Percentiles rank a stretch among this genome's conserved stretches.
Conservation (phyloP, 495 filamentous ascomycete genomes). For the Aspergillus funiculosus region DNA sequence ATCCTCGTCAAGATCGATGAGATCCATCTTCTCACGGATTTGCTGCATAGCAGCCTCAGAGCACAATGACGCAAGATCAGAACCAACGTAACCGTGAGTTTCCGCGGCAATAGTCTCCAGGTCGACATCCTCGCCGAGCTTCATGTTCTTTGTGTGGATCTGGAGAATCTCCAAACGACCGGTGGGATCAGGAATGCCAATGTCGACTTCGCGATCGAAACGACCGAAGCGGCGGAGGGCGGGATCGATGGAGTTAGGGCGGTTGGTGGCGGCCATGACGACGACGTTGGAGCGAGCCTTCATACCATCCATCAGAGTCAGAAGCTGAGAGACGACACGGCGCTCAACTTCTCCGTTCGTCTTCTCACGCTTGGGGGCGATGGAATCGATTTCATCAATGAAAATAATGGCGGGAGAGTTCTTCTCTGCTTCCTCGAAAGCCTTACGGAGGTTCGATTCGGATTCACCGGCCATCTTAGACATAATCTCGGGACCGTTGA, state of each 20-base stretch:
- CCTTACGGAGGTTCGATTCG: constrained; percentile 94
- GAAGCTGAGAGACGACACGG: constrained; percentile 93
- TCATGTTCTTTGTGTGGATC: constrained; percentile 99
- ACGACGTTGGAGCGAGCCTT: constrained; percentile 97
- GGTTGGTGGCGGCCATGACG: constrained; percentile 97
- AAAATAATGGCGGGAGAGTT: constrained; percentile 99
- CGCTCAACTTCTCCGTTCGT: constrained; percentile 99
- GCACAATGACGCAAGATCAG: constrained; percentile 97
- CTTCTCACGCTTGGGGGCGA: constrained; percentile 99
- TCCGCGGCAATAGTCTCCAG: constrained; percentile 94
- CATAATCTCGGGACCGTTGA: constrained; percentile 99
- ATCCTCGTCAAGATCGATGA: constrained; percentile 98
- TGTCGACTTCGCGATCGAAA: constrained; percentile 98
- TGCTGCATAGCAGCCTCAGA: constrained; percentile 99
- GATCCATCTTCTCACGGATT: constrained; percentile 99
- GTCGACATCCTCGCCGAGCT: constrained; percentile 93
- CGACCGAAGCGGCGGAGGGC: constrained; percentile 90
- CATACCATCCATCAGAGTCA: constrained; percentile 99
- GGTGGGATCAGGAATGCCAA: constrained; percentile 95
- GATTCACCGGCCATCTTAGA: constrained; percentile 99
- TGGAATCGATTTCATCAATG: constrained; percentile 98
- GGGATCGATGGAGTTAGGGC: constrained; percentile 93
- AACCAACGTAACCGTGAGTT: constrained; percentile 98
- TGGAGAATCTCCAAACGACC: constrained; percentile 97
- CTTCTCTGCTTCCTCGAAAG: constrained; percentile 99